A percentile compares a stretch with the other conserved stretches of the same genome.
These are phyloP conservation scores for Coprinopsis sp. DNA, from an alignment of 768 basidiomycete genomes.

Conservation along the genomic window DNA sequence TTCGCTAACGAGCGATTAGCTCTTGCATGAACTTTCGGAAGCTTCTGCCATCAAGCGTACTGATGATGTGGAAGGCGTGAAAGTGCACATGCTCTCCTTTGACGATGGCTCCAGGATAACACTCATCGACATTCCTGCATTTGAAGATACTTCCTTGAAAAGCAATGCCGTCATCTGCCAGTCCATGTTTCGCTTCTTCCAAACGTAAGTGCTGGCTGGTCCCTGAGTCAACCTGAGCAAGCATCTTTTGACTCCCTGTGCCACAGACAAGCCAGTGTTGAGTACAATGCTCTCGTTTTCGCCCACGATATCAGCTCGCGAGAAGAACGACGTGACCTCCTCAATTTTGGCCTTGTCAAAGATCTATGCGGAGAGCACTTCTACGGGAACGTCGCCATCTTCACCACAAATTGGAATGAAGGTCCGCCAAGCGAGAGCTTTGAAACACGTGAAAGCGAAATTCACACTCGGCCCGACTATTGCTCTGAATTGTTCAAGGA, in stretches of 20 bases:
- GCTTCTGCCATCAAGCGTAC: not conserved
- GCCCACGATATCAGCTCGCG: not conserved
- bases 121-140: not conserved
- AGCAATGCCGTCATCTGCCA: not conserved
- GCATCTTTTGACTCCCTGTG: not conserved
- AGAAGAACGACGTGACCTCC: not conserved
- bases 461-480: too few species aligned
- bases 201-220: not conserved
- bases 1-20: not conserved
- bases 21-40: not conserved
- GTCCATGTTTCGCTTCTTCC: not conserved
- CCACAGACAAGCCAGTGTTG: not conserved
- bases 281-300: not conserved
- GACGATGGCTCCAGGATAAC: not conserved
- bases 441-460: not conserved
- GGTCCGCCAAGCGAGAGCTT: not conserved
- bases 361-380: not conserved
- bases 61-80: not conserved
- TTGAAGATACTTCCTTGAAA: not conserved
- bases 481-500: too few species aligned
- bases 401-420: slow-evolving; percentile 1
- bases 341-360: not conserved
- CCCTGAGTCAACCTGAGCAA: not conserved
- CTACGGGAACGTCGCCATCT: not conserved
- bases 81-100: not conserved